Evolutionary conservation across 257 asterid species (phyloP).

Genomic region (Salvia rosmarinus): DNA sequence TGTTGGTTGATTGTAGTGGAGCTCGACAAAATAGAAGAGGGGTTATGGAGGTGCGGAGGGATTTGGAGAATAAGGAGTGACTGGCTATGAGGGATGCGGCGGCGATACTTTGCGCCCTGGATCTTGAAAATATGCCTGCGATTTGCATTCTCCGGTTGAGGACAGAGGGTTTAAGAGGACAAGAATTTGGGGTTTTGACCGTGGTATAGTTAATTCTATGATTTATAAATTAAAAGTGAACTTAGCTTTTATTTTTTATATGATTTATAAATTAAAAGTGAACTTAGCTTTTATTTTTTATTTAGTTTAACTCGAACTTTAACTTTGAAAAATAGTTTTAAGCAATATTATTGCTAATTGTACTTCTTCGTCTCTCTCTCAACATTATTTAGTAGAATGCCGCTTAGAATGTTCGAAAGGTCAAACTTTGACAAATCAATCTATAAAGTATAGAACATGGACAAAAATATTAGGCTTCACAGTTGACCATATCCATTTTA

Average conservation of each 20-base stretch:
- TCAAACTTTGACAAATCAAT: constrained; percentile 15
- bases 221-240: not conserved
- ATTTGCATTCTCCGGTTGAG: constrained; percentile 42
- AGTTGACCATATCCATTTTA: not conserved
- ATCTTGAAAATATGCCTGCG: constrained; percentile 39
- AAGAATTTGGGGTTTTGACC: constrained; percentile 28
- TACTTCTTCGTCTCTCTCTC: too few species aligned
- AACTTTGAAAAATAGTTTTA: too few species aligned
- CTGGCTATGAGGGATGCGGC: constrained; percentile 34
- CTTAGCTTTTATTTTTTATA: too few species aligned
- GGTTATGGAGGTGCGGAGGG: constrained; percentile 23
- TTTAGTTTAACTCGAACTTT: too few species aligned
- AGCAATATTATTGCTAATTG: too few species aligned
- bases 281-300: too few species aligned
- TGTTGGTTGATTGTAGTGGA: constrained; percentile 19
- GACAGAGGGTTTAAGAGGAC: constrained; percentile 37
- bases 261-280: not conserved
- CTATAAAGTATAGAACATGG: too few species aligned
- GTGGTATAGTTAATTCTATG: not conserved
- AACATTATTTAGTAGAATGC: too few species aligned
- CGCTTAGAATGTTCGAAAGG: constrained; percentile 28
- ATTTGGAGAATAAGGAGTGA: constrained; percentile 20
- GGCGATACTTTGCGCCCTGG: constrained; percentile 35
- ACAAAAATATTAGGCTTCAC: not conserved
- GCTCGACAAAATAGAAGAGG: constrained; percentile 23